Conservation (phyloP, 495 filamentous ascomycete species). For the Hypoxylon intermedium region DNA sequence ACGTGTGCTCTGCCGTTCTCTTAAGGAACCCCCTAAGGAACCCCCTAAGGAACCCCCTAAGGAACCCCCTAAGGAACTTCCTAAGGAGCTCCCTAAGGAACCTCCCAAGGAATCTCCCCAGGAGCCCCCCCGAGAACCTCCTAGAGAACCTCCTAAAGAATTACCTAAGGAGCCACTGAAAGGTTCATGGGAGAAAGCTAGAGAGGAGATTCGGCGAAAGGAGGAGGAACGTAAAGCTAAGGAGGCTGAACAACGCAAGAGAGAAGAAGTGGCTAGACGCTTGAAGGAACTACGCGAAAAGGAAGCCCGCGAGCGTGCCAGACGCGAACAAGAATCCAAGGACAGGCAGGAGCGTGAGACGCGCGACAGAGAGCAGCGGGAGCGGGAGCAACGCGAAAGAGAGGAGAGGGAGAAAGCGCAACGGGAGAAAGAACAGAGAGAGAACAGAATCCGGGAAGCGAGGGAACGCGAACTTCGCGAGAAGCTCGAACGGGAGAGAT, state of each 20-base stretch:
- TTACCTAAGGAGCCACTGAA: constrained; percentile 44
- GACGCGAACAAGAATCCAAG: constrained; percentile 59
- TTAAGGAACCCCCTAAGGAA: constrained; percentile 1
- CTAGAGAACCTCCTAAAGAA: constrained; percentile 17
- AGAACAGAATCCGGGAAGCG: constrained; percentile 43
- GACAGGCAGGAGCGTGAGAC: constrained; percentile 46
- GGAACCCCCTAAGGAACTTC: not conserved
- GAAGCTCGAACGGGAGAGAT: constrained; percentile 49
- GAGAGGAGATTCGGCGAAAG: constrained; percentile 60
- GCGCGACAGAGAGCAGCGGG: constrained; percentile 46
- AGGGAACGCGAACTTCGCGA: constrained; percentile 48
- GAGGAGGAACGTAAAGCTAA: constrained; percentile 66
- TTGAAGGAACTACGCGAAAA: constrained; percentile 64
- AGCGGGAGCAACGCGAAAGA: constrained; percentile 48
- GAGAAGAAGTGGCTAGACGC: constrained; percentile 59
- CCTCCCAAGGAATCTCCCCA: not conserved
- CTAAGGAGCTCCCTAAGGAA: constrained; percentile 2
- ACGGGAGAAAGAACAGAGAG: constrained; percentile 51
- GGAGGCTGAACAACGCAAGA: constrained; percentile 56
- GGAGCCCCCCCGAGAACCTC: constrained; percentile 8
- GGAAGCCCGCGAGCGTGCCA: constrained; percentile 64
- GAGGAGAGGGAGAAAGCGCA: constrained; percentile 57
- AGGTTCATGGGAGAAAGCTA: constrained; percentile 71
- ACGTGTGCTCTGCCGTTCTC: no score
- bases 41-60: constrained; percentile 3